phyloP scores from a whole-genome alignment of 83 land plant species.

The Thuja plicata region DNA sequence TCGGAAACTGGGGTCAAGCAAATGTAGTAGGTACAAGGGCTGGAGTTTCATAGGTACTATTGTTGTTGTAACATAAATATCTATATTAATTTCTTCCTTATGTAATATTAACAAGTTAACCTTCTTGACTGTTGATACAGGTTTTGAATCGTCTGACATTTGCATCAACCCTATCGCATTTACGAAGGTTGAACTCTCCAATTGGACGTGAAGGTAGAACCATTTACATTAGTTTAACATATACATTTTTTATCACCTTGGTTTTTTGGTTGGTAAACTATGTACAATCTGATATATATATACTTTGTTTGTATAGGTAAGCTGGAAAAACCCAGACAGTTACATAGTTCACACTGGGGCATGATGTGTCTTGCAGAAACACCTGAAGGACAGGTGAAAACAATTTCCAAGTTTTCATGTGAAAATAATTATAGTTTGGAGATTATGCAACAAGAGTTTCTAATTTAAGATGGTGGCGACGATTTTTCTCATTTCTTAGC shows the following conservation, averaged over 20 bases:
- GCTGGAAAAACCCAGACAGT: conserved; percentile 96
- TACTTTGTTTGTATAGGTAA: conserved; percentile 55
- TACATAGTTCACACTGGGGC: conserved; percentile 99
- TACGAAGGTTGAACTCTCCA: conserved; percentile 97
- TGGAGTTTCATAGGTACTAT: conserved; percentile 92
- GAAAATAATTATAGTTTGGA: background rate
- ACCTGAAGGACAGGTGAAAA: conserved; percentile 94
- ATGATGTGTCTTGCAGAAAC: conserved; percentile 99
- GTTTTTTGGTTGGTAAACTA: background rate
- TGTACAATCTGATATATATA: background rate
- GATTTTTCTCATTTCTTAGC: background rate
- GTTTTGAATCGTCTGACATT: conserved; percentile 97
- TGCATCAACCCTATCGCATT: conserved; percentile 97
- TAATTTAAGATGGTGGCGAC: background rate
- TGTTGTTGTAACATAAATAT: background rate
- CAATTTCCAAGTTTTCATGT: background rate
- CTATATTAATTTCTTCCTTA: background rate
- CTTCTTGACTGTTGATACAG: conserved; percentile 28
- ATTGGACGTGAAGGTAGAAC: conserved; percentile 97
- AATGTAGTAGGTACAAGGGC: conserved; percentile 98
- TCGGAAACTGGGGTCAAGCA: conserved; percentile 99
- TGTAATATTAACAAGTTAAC: background rate
- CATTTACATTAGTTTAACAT: background rate
- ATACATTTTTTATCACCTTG: background rate
- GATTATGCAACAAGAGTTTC: background rate